Conservation (phyloP, 345 rosid species). For the Rhizophora apiculata region DNA sequence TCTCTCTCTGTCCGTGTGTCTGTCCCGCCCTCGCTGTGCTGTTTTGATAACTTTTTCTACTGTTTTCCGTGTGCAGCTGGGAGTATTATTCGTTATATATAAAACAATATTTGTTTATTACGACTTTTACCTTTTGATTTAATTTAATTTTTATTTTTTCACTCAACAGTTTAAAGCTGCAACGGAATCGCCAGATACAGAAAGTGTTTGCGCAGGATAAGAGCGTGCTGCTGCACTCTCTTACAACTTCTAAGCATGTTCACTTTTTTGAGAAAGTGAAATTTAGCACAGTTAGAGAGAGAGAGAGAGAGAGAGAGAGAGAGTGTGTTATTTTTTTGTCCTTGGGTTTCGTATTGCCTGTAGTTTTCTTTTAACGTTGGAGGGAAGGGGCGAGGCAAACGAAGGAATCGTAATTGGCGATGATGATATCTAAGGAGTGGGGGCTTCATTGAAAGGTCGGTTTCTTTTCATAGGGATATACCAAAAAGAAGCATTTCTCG, state of each 20-base stretch:
- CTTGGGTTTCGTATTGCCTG: no score
- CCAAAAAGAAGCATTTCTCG: constrained; percentile 11
- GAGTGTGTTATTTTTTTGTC: not conserved
- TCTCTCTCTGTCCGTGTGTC: not conserved
- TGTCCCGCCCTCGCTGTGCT: not conserved
- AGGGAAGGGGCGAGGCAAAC: not conserved
- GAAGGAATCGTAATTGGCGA: constrained; percentile 11
- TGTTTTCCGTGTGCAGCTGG: constrained; percentile 54
- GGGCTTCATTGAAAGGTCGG: constrained; percentile 50
- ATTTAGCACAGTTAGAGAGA: not conserved
- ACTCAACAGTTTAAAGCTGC: constrained; percentile 70
- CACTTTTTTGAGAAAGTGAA: constrained; percentile 5
- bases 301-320: constrained; percentile 15
- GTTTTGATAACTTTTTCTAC: not conserved
- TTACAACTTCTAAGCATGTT: constrained; percentile 45
- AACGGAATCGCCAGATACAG: constrained; percentile 61
- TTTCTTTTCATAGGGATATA: constrained; percentile 34
- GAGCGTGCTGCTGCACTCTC: constrained; percentile 63
- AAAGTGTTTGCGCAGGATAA: constrained; percentile 62
- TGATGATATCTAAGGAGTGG: constrained; percentile 2
- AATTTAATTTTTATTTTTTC: not conserved
- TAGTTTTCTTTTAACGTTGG: no score
- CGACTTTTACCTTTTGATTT: no score
- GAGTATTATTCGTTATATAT: not conserved
- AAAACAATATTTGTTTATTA: not conserved